Evolutionary conservation across 2,329 filamentous ascomycete genomes (phyloP).

Genomic region (Didymella pinodella): DNA sequence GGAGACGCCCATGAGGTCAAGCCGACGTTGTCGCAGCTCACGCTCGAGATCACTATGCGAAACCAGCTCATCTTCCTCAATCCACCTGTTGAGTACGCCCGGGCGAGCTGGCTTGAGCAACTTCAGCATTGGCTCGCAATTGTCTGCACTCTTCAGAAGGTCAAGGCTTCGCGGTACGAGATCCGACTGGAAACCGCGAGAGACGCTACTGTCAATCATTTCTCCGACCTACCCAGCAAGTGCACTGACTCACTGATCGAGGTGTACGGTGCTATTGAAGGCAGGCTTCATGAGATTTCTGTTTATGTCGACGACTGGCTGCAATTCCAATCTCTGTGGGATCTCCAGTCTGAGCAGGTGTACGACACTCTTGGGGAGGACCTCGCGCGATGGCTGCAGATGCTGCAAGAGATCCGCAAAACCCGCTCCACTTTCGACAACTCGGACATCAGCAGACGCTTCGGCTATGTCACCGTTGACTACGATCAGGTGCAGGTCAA

Average conservation of each 20-base stretch:
- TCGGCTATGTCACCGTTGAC: constrained; percentile 93
- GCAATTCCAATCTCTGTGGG: constrained; percentile 98
- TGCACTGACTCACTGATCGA: constrained; percentile 81
- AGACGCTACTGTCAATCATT: constrained; percentile 71
- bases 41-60: constrained; percentile 95
- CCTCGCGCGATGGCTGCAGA: constrained; percentile 88
- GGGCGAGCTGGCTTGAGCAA: constrained; percentile 91
- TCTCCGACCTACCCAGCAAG: constrained; percentile 82
- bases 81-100: constrained; percentile 87
- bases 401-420: constrained; percentile 96
- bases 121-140: constrained; percentile 93
- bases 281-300: constrained; percentile 79
- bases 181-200: constrained; percentile 74
- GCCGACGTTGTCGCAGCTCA: constrained; percentile 74
- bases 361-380: constrained; percentile 92
- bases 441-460: constrained; percentile 88
- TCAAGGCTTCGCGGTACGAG: constrained; percentile 94
- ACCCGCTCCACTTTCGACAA: constrained; percentile 97
- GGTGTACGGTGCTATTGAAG: constrained; percentile 84
- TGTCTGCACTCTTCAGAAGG: constrained; percentile 89
- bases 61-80: constrained; percentile 98
- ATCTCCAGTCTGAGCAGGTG: constrained; percentile 93
- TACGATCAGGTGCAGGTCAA: constrained; percentile 99
- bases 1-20: constrained; percentile 54
- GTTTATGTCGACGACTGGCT: constrained; percentile 97